Percentiles rank a stretch among this genome's conserved stretches.
Conservation (phyloP, 1,284 basidiomycete genomes). For the Somion occarium region DNA sequence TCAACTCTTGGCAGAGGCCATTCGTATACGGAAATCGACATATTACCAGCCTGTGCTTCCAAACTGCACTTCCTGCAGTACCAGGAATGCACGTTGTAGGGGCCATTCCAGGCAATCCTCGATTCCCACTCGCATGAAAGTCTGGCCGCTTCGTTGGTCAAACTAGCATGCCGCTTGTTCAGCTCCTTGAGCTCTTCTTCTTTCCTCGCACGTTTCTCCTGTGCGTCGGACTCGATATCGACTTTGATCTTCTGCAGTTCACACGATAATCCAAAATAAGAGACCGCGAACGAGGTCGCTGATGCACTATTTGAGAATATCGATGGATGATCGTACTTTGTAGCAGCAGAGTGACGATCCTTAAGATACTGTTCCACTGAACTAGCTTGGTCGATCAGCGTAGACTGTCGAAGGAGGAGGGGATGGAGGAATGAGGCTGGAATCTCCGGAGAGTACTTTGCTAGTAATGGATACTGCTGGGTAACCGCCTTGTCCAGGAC, state of each 20-base stretch:
- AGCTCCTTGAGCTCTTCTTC: not conserved
- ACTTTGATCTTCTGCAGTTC: not conserved
- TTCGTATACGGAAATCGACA: conserved; percentile 38
- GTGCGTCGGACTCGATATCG: not conserved
- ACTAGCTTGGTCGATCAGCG: not conserved
- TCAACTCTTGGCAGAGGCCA: conserved; percentile 41
- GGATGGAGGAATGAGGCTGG: not conserved
- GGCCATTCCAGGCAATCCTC: not conserved
- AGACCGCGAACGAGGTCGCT: not conserved
- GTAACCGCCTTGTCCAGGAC: conserved; percentile 35
- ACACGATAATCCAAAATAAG: not conserved
- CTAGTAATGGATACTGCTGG: conserved; percentile 30
- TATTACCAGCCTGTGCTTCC: not conserved
- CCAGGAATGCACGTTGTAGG: not conserved
- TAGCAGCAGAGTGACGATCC: not conserved
- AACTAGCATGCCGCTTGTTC: not conserved
- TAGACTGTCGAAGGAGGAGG: not conserved
- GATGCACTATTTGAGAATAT: not conserved
- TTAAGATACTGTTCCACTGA: not conserved
- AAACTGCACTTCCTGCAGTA: not conserved
- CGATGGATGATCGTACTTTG: not conserved
- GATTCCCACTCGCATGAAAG: not conserved
- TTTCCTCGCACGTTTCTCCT: not conserved
- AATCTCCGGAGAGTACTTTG: conserved; percentile 27
- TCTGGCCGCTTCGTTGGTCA: not conserved